Evolutionary conservation across 2,329 filamentous ascomycete species (phyloP), one percentile per base, ranked within the genome.

Genomic region (Stenocarpella maydis): DNA sequence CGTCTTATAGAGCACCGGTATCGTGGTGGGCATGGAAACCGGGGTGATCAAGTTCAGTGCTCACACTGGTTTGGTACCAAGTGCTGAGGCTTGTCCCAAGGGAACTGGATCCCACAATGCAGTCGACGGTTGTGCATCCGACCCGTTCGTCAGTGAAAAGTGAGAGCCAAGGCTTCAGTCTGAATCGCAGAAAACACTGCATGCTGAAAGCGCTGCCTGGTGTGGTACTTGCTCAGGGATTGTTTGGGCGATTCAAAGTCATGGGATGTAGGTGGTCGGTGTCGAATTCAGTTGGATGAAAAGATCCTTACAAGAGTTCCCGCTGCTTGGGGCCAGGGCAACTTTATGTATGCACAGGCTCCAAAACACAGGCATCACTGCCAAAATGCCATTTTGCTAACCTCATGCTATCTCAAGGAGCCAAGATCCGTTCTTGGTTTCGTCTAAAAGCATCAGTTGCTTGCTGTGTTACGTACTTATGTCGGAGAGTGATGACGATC

Each of bases 251-350:
- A 34, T 31, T 1, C 1, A 19, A 34, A 28, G 1, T 15, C 2
- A 2, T 14, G 19, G 31, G 28, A 5, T 0, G 2, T 0, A 34
- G 15, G 8, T 8, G 8, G 3, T 12, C 3, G 24, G 10, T 5
- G 26, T 53, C n/a, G n/a, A 19, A 0, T 17, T n/a, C 50, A 19
- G 21, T n/a, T 6, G 24, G 49, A 14, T 10, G 49, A 7, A 14
- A 10, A 10, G 0, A 28, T 26, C 15, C 31, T 19, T 8, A 24
- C 24, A 26, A 24, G 1, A 19, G 15, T 1, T 7, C 3, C 24
- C 1, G 10, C 6, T 1, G n/a, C 17, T 21, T 53, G 17, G 17
- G 8, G 24, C 24, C 24, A 31, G 5, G 24, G 10, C 17, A 45
- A 6, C 9, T 6, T 41, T 21, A n/a, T 5, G 6, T 12, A 37